These are phyloP conservation scores for Berkeleyomyces rouxiae DNA, from an alignment of 2,329 filamentous ascomycete species.

Conservation along the genomic window DNA sequence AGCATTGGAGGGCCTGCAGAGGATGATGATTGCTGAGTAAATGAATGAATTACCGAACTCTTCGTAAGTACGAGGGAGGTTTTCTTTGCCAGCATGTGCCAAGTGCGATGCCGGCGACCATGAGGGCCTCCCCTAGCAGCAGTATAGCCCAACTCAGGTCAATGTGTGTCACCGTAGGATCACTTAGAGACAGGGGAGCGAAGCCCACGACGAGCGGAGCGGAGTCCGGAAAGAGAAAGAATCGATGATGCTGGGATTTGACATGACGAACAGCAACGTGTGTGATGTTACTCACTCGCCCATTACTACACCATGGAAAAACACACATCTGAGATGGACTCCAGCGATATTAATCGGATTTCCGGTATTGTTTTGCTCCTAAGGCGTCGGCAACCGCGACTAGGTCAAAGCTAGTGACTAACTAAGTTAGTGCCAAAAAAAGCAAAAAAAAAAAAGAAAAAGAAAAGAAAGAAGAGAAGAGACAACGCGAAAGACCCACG, in stretches of 20 bases:
- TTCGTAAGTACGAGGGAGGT: not conserved
- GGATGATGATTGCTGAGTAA: not conserved
- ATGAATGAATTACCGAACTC: not conserved
- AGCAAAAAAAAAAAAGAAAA: not conserved
- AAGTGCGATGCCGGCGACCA: not conserved
- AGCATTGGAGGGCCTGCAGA: not conserved
- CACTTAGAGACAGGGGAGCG: not conserved
- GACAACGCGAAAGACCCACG: not conserved
- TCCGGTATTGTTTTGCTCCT: slow-evolving; percentile 1
- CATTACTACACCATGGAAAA: not conserved
- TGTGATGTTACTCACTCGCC: not conserved
- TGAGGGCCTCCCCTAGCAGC: not conserved
- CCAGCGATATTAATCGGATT: not conserved
- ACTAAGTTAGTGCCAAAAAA: not conserved
- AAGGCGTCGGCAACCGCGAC: not conserved
- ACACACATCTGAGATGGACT: not conserved
- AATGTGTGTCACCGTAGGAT: too few relatives aligned
- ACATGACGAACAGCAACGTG: not conserved
- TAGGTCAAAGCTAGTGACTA: not conserved
- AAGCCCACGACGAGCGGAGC: not conserved
- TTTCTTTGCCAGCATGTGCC: not conserved
- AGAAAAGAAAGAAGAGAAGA: not conserved
- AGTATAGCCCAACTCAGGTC: too few relatives aligned
- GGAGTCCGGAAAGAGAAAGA: not conserved
- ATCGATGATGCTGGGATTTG: not conserved